These are phyloP conservation scores for Diaporthe nobilis DNA, from an alignment of 2,329 filamentous ascomycete genomes.

Conservation along the genomic window DNA sequence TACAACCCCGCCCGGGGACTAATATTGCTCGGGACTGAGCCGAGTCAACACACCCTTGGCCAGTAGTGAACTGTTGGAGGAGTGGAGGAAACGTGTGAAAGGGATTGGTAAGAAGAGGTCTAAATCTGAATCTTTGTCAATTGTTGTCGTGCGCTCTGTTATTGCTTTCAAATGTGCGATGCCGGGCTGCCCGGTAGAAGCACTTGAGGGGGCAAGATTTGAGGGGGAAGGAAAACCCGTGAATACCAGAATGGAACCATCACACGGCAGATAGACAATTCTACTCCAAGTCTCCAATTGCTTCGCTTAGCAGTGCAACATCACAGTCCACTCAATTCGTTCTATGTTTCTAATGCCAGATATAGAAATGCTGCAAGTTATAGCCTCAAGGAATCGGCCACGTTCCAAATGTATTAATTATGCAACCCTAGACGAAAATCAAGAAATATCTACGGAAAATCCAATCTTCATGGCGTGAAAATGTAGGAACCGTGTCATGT, in stretches of 20 bases:
- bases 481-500: no score
- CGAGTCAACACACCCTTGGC: neutral
- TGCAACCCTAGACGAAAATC: no score
- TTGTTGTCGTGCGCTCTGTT: neutral
- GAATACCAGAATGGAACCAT: neutral
- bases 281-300: conserved; percentile 5
- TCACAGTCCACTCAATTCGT: no score
- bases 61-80: neutral
- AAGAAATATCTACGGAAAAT: no score
- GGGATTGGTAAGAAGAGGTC: neutral
- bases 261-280: neutral
- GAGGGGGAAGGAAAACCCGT: neutral
- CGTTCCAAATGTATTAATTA: no score
- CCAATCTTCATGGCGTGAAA: no score
- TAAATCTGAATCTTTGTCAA: neutral
- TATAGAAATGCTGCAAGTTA: no score
- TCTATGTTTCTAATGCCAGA: no score
- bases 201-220: neutral
- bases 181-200: neutral
- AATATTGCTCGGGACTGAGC: neutral
- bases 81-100: neutral
- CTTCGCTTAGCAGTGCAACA: neutral
- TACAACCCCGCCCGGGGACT: neutral
- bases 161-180: neutral
- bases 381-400: no score